These are phyloP conservation scores for Blastomyces silverae DNA, from an alignment of 2,329 filamentous ascomycete genomes.

Conservation along the genomic window DNA sequence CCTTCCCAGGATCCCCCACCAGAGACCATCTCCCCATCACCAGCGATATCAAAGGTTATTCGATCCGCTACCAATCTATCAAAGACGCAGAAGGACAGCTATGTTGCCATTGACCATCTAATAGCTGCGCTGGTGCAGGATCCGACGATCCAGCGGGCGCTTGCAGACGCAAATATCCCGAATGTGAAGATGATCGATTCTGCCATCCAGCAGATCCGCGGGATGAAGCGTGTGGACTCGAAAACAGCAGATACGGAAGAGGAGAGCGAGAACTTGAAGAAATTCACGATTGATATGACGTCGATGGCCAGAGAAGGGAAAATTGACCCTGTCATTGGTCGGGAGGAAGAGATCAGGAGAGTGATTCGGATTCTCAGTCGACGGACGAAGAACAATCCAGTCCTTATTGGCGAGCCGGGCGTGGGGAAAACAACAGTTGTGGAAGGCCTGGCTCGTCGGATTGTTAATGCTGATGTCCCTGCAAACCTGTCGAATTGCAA, in stretches of 20 bases:
- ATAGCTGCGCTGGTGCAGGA: slow-evolving; percentile 83
- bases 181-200: slow-evolving; percentile 85
- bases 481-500: slow-evolving; percentile 92
- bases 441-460: slow-evolving; percentile 88
- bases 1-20: slow-evolving; percentile 94
- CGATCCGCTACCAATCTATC: slow-evolving; percentile 81
- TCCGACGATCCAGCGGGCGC: slow-evolving; percentile 59
- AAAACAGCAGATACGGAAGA: slow-evolving; percentile 88
- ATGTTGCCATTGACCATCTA: slow-evolving; percentile 88
- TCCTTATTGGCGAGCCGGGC: slow-evolving; percentile 95
- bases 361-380: slow-evolving; percentile 87
- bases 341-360: slow-evolving; percentile 90
- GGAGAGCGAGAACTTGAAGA: slow-evolving; percentile 92
- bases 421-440: slow-evolving; percentile 98
- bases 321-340: slow-evolving; percentile 92
- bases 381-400: slow-evolving; percentile 97
- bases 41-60: slow-evolving; percentile 73
- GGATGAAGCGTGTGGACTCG: slow-evolving; percentile 87
- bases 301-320: slow-evolving; percentile 93
- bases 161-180: slow-evolving; percentile 84
- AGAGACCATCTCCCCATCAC: slow-evolving; percentile 75
- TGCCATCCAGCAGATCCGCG: slow-evolving; percentile 85
- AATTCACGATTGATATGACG: slow-evolving; percentile 99
- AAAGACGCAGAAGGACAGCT: slow-evolving; percentile 96
- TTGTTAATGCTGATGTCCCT: slow-evolving; percentile 93